Percentiles rank a stretch among this genome's conserved stretches.
Conservation (phyloP, 306 rosid genomes). For the Hylodesmum podocarpum region DNA sequence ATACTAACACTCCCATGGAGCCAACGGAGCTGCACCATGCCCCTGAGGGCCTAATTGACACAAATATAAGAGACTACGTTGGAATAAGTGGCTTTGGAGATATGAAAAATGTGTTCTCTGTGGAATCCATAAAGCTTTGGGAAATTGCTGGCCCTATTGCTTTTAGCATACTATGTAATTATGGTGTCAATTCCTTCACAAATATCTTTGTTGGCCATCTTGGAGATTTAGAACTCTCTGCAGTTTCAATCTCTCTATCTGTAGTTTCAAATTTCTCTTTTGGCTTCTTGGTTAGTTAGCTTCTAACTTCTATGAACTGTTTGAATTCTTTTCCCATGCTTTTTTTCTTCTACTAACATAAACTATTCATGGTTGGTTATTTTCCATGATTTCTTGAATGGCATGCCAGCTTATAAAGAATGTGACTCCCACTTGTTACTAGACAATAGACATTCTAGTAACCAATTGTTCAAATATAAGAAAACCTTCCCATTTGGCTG, state of each 20-base stretch:
- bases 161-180: slow-evolving; percentile 73
- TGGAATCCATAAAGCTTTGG: slow-evolving; percentile 67
- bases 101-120: slow-evolving; percentile 26
- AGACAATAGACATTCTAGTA: neutral
- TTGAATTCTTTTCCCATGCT: neutral
- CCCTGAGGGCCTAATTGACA: slow-evolving; percentile 43
- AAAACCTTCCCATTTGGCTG: neutral
- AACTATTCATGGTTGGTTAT: neutral
- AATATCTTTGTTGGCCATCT: slow-evolving; percentile 77
- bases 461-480: neutral
- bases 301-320: slow-evolving; percentile 31
- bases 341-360: neutral
- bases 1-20: neutral
- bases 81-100: slow-evolving; percentile 25
- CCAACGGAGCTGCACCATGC: slow-evolving; percentile 53
- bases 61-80: slow-evolving; percentile 50
- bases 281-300: slow-evolving; percentile 88
- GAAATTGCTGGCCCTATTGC: slow-evolving; percentile 76
- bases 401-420: neutral
- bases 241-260: slow-evolving; percentile 76
- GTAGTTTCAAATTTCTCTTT: slow-evolving; percentile 80
- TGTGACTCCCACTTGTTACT: neutral
- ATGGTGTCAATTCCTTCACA: slow-evolving; percentile 76
- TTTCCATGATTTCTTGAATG: neutral
- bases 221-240: slow-evolving; percentile 76